Evolutionary conservation across 2,329 filamentous ascomycete genomes (phyloP), one percentile per base, ranked within the genome.

Genomic region (Cadophora gregata): DNA sequence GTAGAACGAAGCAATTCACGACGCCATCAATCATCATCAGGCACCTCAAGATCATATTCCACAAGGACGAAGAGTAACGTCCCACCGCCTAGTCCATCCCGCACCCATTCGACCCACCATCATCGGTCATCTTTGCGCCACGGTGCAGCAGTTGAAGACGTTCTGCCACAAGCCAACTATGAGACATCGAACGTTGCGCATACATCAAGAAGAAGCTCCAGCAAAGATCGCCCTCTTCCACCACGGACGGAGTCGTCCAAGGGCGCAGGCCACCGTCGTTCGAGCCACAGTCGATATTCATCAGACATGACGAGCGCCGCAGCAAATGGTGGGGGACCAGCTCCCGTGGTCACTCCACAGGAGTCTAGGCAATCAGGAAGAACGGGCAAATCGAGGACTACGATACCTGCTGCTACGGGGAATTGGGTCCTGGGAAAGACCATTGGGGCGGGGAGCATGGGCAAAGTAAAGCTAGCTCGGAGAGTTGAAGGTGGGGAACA

Each of bases 361-460:
- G 84, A 86, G 69, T 79, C 81, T 56, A 84, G 85, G 73, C 72
- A 74, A 59, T 77, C 81, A 53, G 78, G 82, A 58, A 84, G 85
- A 73, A 83, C 84, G 72, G 81, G 83, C 67, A 85, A 85, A 72
- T 85, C 87, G 63, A 84, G 88, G 75, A 97, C 95, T 14, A 95
- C 92, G 48, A 97, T 99, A 77, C 92, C 92, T 61, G 93, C 94
- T 3, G 89, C 91, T 56, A 93, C 94, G 14, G 96, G 96, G 66
- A 93, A 94, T 82, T 99, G 95, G 93, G 89, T 93, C 64, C 84
- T 99, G 62, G 95, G 95, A 67, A 98, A 98, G 84, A 98, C 96
- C 3, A 96, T 99, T 75, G 96, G 96, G 67, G 93, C 94, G 62
- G 96, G 96, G 60, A 98, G 95, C 79, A 99, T 99, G 96, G 96